Evolutionary conservation across 768 basidiomycete species (phyloP), one percentile per base, ranked within the genome.

Genomic region (Leccinum boreale): DNA sequence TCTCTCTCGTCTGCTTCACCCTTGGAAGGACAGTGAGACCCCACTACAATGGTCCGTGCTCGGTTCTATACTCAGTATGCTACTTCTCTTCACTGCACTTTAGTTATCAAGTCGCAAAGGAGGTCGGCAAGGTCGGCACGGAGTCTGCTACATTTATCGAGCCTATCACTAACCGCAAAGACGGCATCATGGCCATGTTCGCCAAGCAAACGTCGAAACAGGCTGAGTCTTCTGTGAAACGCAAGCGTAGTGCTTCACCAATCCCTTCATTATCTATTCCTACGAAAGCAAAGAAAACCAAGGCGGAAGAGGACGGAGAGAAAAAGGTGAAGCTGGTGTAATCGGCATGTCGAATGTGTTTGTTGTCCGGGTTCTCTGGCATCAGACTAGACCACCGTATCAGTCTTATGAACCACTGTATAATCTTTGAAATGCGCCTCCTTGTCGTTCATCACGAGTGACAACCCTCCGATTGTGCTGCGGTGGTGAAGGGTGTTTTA

Each of bases 91-190:
- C 49, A 63, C 15, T 5, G 26, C 5, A n/a, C 17, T 39, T 3
- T 60, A 95, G 94, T 66, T 97, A 95, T 67, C 84, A 83, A 57
- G 95, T 97, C 10, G 1, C 92, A 92, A 0, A 83, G 62, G 95
- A 97, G 76, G 86, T 97, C 0, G 95, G 94, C 0, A 95, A 89
- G 72, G 89, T 98, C 4, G 92, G 92, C 8, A 85, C 77, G 8
- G 89, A 98, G 66, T 93, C 90, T 1, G 73, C 89, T 0, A 81
- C 85, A 0, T 97, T 90, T 70, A 85, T 97, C 53, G 79, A 92
- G 64, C 94, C 95, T 0, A 74, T 97, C 19, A 75, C 85, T 9
- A 77, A 81, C 48, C 83, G 94, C 21, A 89, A 89, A 65, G 94
- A 95, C 64, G 93, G 94, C 7, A 96, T 93, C 53, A 78, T 86